Evolutionary conservation across 768 basidiomycete genomes (phyloP).

Genomic region (Lactarius quietus): DNA sequence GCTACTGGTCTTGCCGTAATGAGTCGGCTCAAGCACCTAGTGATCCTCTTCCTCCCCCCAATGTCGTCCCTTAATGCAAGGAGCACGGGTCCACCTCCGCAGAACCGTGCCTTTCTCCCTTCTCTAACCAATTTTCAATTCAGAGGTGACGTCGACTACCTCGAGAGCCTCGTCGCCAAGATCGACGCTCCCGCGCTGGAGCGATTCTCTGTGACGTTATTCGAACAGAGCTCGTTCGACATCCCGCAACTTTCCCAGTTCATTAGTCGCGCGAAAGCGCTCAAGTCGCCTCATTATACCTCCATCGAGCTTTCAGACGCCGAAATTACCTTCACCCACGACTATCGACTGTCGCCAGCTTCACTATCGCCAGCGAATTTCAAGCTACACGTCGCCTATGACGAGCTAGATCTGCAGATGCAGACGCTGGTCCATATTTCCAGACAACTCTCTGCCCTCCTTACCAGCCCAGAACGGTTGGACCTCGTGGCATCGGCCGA

Average conservation of each 20-base stretch:
- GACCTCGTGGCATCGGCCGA: not conserved
- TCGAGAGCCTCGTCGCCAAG: not conserved
- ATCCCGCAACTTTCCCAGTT: not conserved
- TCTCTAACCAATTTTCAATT: slow-evolving; percentile 2
- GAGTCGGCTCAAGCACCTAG: slow-evolving; percentile 1
- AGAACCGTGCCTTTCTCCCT: not conserved
- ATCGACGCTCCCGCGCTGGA: not conserved
- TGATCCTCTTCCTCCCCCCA: not conserved
- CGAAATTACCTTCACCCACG: not conserved
- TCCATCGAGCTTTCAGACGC: not conserved
- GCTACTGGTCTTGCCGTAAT: not conserved
- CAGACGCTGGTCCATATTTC: not conserved
- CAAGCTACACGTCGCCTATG: not conserved
- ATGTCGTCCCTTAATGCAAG: not conserved
- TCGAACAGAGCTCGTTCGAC: not conserved
- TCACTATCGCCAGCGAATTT: not conserved
- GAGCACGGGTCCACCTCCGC: no score
- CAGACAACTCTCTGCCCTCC: not conserved
- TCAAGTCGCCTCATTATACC: not conserved
- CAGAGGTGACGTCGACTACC: not conserved
- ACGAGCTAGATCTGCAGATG: not conserved
- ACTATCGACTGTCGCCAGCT: not conserved
- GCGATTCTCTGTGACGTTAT: not conserved
- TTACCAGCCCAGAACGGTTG: not conserved
- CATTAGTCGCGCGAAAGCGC: not conserved